A percentile compares a stretch with the other conserved stretches of the same genome.
phyloP scores from a whole-genome alignment of 2,329 filamentous ascomycete genomes.

The Laburnicola sp. region DNA sequence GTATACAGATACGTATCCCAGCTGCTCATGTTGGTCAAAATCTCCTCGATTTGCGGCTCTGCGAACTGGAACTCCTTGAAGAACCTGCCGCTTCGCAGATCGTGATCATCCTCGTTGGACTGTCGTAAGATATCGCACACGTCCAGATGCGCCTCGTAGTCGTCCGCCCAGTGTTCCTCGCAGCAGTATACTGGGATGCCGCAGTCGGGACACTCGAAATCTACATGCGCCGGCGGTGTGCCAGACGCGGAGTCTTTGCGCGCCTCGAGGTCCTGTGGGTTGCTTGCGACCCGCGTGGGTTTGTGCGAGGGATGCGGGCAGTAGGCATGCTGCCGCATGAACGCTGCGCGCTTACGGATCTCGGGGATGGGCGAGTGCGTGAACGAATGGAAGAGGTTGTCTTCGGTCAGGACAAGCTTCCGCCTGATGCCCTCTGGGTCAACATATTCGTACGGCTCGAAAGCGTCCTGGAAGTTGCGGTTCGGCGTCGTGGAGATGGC shows the following conservation, averaged over 20 bases:
- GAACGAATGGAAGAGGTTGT: slow-evolving; percentile 93
- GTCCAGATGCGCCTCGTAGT: slow-evolving; percentile 90
- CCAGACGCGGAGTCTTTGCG: slow-evolving; percentile 59
- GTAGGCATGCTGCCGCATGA: slow-evolving; percentile 89
- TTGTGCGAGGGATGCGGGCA: slow-evolving; percentile 90
- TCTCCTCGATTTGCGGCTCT: slow-evolving; percentile 85
- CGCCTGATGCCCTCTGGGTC: slow-evolving; percentile 39
- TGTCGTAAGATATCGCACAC: slow-evolving; percentile 89
- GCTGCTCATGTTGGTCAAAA: slow-evolving; percentile 94
- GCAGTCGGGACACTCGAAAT: slow-evolving; percentile 95
- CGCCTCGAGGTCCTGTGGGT: slow-evolving; percentile 65
- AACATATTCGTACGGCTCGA: slow-evolving; percentile 42
- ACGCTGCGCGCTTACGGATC: slow-evolving; percentile 84
- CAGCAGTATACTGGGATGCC: slow-evolving; percentile 92
- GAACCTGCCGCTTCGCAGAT: slow-evolving; percentile 83
- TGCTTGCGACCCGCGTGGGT: slow-evolving; percentile 69
- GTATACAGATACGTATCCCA: slow-evolving; percentile 98
- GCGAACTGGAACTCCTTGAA: slow-evolving; percentile 96
- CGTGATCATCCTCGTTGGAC: slow-evolving; percentile 98
- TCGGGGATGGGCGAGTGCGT: slow-evolving; percentile 84
- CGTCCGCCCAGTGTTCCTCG: slow-evolving; percentile 92
- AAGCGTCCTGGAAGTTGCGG: slow-evolving; percentile 31
- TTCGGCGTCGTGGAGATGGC: slow-evolving; percentile 36
- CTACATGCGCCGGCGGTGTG: slow-evolving; percentile 75
- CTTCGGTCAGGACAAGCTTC: slow-evolving; percentile 60